Conservation (phyloP, 2,329 filamentous ascomycete species). For the Fusarium floridanum region DNA sequence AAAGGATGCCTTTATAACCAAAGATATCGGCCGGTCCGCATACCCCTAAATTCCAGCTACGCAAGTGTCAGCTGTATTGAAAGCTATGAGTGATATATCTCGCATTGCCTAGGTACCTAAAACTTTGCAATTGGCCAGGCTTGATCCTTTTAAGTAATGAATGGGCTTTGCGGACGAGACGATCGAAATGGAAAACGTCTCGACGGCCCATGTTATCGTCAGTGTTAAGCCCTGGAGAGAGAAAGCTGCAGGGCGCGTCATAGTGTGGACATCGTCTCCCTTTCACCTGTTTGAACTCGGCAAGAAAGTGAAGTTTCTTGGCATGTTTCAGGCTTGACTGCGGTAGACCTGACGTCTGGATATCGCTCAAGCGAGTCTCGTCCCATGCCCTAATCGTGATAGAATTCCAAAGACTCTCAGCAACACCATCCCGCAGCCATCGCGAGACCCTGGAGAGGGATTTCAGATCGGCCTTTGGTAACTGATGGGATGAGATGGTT, state of each 20-base stretch:
- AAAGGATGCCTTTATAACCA: background rate
- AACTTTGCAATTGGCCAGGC: background rate
- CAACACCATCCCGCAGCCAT: background rate
- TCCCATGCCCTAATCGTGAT: background rate
- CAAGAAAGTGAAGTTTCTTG: too few relatives aligned
- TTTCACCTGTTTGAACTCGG: too few relatives aligned
- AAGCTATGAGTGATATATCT: too few relatives aligned
- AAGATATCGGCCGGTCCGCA: background rate
- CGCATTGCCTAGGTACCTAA: background rate
- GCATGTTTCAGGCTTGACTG: too few relatives aligned
- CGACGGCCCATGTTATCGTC: too few relatives aligned
- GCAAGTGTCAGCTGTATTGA: background rate
- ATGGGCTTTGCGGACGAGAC: too few relatives aligned
- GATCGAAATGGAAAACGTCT: too few relatives aligned
- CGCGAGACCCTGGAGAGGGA: background rate
- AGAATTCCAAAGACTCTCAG: background rate
- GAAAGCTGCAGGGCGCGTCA: too few relatives aligned
- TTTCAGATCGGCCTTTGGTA: background rate
- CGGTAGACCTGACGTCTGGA: background rate
- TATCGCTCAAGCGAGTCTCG: background rate
- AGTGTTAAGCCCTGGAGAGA: too few relatives aligned
- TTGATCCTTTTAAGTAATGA: background rate
- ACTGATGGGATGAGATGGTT: background rate
- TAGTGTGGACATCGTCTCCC: too few relatives aligned
- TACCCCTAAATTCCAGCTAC: background rate